Percentiles rank a stretch among this genome's conserved stretches.
Evolutionary conservation across 2,329 filamentous ascomycete species (phyloP).

Genomic region (Xylariaceae sp.): DNA sequence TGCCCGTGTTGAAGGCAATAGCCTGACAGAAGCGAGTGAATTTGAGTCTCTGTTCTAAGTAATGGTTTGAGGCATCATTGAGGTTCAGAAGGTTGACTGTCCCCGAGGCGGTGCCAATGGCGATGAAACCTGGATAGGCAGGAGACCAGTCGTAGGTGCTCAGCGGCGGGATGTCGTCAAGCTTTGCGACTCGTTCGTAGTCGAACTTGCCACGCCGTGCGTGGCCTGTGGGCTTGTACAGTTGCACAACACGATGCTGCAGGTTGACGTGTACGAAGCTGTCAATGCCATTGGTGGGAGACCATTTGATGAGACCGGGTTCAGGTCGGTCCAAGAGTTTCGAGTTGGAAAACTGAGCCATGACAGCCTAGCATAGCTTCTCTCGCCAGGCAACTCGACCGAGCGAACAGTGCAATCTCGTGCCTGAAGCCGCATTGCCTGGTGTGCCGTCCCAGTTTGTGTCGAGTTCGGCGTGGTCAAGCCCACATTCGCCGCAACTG

Average conservation of each 20-base stretch:
- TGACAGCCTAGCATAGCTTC: constrained; percentile 1
- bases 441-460: no score
- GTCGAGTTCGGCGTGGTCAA: no score
- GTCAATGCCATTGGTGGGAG: constrained; percentile 53
- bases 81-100: constrained; percentile 72
- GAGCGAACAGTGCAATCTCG: no score
- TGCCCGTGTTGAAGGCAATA: constrained; percentile 71
- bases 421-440: no score
- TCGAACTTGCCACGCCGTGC: constrained; percentile 56
- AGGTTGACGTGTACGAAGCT: constrained; percentile 64
- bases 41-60: constrained; percentile 65
- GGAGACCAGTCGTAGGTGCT: constrained; percentile 67
- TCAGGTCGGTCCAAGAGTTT: constrained; percentile 54
- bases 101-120: constrained; percentile 70
- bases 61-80: constrained; percentile 64
- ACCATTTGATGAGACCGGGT: constrained; percentile 64
- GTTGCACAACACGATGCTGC: constrained; percentile 58
- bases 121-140: constrained; percentile 60
- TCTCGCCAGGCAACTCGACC: not conserved
- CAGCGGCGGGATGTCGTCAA: constrained; percentile 60
- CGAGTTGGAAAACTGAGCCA: constrained; percentile 23
- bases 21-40: constrained; percentile 76
- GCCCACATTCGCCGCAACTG: no score
- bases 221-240: constrained; percentile 59
- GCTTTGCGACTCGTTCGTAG: constrained; percentile 52